phyloP scores from a whole-genome alignment of 306 rosid species.

The Cicer chorassanicum region DNA sequence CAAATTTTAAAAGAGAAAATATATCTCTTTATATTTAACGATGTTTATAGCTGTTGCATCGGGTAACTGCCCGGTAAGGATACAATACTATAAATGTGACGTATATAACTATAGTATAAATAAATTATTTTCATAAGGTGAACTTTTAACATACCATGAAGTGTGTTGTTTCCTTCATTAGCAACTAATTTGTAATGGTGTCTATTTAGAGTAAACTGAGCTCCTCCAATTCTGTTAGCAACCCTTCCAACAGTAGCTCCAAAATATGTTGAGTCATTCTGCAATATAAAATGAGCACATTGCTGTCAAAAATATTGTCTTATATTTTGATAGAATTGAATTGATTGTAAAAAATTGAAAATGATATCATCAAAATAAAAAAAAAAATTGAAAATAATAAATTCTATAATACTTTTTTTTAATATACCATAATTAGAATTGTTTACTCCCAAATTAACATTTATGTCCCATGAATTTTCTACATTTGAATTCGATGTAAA shows the following conservation, averaged over 20 bases:
- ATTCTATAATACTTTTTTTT: no score
- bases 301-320: not conserved
- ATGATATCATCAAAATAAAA: no score
- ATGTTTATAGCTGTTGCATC: no score
- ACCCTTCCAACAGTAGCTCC: slow-evolving; percentile 85
- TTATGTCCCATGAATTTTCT: no score
- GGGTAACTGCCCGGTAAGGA: no score
- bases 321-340: not conserved
- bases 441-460: no score
- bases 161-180: slow-evolving; percentile 73
- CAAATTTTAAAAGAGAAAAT: no score
- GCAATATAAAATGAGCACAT: slow-evolving; percentile 22
- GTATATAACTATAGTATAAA: not conserved
- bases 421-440: no score
- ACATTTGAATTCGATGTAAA: no score
- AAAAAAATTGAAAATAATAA: not conserved
- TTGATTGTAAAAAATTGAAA: not conserved
- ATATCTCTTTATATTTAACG: no score
- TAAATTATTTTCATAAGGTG: not conserved
- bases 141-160: slow-evolving; percentile 68
- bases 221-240: slow-evolving; percentile 88
- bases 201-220: slow-evolving; percentile 71
- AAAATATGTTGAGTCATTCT: slow-evolving; percentile 70
- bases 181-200: slow-evolving; percentile 67
- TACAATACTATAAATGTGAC: no score